Conservation (phyloP, 768 basidiomycete species). For the Pulveroboletus sp. region DNA sequence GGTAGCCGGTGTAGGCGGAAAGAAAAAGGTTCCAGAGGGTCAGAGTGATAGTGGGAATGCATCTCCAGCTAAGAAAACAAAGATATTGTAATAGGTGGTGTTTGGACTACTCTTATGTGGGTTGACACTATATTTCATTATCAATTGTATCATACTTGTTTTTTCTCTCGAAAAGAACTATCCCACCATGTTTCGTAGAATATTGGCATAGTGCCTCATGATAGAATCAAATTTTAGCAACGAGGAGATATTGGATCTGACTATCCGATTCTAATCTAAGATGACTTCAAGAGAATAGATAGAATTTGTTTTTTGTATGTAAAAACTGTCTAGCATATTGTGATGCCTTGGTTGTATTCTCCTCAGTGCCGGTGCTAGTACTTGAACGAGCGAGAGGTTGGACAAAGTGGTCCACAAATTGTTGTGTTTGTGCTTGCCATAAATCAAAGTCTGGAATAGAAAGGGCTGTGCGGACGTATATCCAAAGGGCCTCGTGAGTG, state of each 20-base stretch:
- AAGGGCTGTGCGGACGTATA: conserved; percentile 35
- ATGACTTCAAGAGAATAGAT: not conserved
- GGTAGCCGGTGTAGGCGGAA: not conserved
- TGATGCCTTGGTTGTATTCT: not conserved
- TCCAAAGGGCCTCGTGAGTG: conserved; percentile 61
- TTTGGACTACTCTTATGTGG: too few relatives aligned
- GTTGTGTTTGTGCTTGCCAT: not conserved
- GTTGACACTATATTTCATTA: too few relatives aligned
- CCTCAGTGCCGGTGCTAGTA: not conserved
- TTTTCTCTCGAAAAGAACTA: not conserved
- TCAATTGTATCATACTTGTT: too few relatives aligned
- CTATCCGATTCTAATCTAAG: not conserved
- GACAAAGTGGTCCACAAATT: conserved; percentile 17
- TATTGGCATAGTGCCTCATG: not conserved
- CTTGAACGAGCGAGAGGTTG: conserved; percentile 10
- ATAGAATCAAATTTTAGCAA: not conserved
- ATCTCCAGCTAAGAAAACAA: conserved; percentile 35
- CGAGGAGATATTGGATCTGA: too few relatives aligned
- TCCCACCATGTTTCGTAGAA: not conserved
- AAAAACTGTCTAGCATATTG: conserved; percentile 13
- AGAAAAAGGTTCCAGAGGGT: conserved; percentile 21
- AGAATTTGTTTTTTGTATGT: not conserved
- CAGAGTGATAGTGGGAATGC: conserved; percentile 33
- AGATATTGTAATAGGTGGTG: conserved; percentile 20
- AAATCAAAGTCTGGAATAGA: conserved; percentile 2